A percentile compares a stretch with the other conserved stretches of the same genome.
Conservation (phyloP, 106 monocot genomes). For the Gastrodia elata region DNA sequence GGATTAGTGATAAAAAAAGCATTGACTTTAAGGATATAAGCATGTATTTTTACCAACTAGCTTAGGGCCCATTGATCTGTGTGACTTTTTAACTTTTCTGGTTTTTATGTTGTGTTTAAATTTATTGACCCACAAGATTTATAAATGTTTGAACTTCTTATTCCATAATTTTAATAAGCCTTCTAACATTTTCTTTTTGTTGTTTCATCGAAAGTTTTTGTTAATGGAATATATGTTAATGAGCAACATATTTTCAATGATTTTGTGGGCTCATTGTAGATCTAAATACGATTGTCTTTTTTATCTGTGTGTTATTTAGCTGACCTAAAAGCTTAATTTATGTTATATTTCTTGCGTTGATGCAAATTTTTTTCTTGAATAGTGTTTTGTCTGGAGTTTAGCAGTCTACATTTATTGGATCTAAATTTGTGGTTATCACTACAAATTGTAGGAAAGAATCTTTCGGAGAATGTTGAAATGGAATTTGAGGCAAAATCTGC, state of each 20-base stretch:
- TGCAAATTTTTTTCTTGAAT: neutral
- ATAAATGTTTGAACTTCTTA: no score
- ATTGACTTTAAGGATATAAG: no score
- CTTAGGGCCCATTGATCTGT: no score
- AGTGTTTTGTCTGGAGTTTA: neutral
- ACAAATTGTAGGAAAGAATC: constrained; percentile 35
- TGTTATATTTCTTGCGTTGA: neutral
- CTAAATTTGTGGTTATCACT: neutral
- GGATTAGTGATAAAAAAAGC: no score
- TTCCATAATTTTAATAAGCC: neutral
- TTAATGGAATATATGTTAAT: neutral
- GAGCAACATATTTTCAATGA: neutral
- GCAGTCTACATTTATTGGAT: neutral
- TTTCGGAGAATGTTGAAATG: constrained; percentile 29
- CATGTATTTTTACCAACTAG: no score
- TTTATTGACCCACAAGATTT: no score
- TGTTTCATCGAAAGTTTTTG: neutral
- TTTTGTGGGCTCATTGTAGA: neutral
- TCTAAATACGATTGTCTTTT: neutral
- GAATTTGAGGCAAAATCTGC: constrained; percentile 95
- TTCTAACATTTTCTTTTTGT: neutral
- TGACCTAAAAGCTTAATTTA: neutral
- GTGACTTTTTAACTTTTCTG: no score
- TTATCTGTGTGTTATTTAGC: neutral
- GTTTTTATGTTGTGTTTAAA: no score